These are phyloP conservation scores for Spiromastix sp. DNA, from an alignment of 2,329 filamentous ascomycete genomes.

Conservation along the genomic window DNA sequence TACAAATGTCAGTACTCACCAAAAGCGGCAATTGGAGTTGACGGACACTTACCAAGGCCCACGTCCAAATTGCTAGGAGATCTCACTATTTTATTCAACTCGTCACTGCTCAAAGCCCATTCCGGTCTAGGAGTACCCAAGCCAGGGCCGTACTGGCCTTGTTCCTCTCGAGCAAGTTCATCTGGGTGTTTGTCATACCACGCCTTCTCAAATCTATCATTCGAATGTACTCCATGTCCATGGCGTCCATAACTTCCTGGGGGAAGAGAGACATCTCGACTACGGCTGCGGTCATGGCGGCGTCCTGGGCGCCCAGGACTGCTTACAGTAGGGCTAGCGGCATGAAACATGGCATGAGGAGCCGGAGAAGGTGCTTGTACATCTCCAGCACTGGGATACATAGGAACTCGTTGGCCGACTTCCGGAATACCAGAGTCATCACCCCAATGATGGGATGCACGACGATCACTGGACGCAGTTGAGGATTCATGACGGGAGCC, in stretches of 20 bases:
- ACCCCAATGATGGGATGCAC: constrained; percentile 47
- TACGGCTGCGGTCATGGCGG: constrained; percentile 61
- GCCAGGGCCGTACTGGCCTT: constrained; percentile 51
- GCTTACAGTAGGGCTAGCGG: constrained; percentile 16
- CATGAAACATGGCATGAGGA: constrained; percentile 37
- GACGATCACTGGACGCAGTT: constrained; percentile 40
- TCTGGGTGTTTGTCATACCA: constrained; percentile 94
- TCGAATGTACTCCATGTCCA: constrained; percentile 65
- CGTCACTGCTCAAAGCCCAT: constrained; percentile 79
- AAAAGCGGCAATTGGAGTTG: background rate
- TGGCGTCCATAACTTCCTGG: constrained; percentile 90
- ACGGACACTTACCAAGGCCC: constrained; percentile 42
- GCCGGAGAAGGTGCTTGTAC: constrained; percentile 88
- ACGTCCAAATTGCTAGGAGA: constrained; percentile 48
- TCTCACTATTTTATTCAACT: constrained; percentile 81
- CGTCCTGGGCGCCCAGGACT: constrained; percentile 36
- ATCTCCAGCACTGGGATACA: constrained; percentile 86
- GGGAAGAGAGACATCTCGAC: constrained; percentile 61
- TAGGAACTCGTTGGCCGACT: constrained; percentile 84
- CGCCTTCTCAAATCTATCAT: constrained; percentile 77
- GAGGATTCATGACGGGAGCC: constrained; percentile 40
- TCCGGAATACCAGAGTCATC: constrained; percentile 86
- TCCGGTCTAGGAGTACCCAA: constrained; percentile 54
- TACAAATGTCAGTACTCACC: constrained; percentile 28
- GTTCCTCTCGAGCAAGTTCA: constrained; percentile 61